These are phyloP conservation scores for Penicillium oxalicum DNA, from an alignment of 2,329 filamentous ascomycete species.

Conservation along the genomic window DNA sequence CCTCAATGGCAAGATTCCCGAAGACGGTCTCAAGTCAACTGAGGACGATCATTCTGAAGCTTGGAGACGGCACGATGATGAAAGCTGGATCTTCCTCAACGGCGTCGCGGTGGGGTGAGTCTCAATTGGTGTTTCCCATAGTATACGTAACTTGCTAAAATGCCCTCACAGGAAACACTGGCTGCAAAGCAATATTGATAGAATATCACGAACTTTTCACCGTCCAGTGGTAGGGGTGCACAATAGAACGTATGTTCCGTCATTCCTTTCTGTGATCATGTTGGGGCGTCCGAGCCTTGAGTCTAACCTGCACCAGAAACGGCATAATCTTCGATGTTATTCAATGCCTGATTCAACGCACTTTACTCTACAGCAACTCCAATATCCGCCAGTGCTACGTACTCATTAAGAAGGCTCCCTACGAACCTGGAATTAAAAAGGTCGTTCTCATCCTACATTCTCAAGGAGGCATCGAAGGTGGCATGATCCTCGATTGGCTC, in stretches of 20 bases:
- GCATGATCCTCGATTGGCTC: constrained; percentile 70
- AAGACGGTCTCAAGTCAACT: constrained; percentile 2
- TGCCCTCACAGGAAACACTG: constrained; percentile 47
- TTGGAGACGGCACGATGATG: constrained; percentile 44
- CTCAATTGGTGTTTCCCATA: constrained; percentile 15
- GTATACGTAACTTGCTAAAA: constrained; percentile 36
- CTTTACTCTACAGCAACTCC: constrained; percentile 63
- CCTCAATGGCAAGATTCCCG: constrained; percentile 25
- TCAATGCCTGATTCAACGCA: constrained; percentile 71
- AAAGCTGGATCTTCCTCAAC: constrained; percentile 73
- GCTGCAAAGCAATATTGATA: constrained; percentile 64
- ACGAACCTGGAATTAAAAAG: constrained; percentile 58
- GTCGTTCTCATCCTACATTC: constrained; percentile 70
- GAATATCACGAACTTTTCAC: constrained; percentile 64
- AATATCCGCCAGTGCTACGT: constrained; percentile 58
- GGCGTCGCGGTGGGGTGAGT: constrained; percentile 48
- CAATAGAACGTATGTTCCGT: constrained; percentile 53
- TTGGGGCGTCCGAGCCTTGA: not conserved
- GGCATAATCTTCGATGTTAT: constrained; percentile 72
- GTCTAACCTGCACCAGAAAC: constrained; percentile 22
- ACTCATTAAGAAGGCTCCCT: constrained; percentile 57
- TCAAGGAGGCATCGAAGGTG: constrained; percentile 69
- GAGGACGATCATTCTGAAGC: constrained; percentile 43
- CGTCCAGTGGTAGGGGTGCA: constrained; percentile 66
- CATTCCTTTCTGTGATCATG: not conserved